Base-by-base conservation (phyloP, 2,329 filamentous ascomycete genomes). In the Zopfia rhizophila region DNA sequence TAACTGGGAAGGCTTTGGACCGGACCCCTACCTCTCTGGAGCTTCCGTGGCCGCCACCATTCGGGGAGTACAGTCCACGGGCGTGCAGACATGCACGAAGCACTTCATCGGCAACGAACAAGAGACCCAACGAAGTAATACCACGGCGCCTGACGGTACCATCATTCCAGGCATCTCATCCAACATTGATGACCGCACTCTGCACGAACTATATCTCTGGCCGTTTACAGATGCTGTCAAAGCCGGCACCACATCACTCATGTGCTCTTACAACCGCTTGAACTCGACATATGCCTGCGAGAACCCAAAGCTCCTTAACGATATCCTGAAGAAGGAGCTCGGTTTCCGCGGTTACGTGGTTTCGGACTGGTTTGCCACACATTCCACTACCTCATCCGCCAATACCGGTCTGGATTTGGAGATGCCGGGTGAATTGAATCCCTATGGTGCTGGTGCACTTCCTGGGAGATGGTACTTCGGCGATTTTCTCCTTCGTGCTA, bases 141-240 rank as follows among this genome's bases (percentile, higher is more conserved):
- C 8, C 53, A 48, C 5, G 47, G 36, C 12, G 56, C 70, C 56
- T n/a, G 71, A 45, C 51, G 65, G 45, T 66, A 74, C 53, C 65
- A 77, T 69, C 38, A 63, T 77, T 76, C 79, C 84, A 52, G 77
- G 82, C 4, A 72, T 79, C 10, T 84, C 80, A 0, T 76, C 82
- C 23, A 86, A 86, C 54, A 71, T 19, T n/a, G n/a, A n/a, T n/a
- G n/a, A n/a, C n/a, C n/a, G n/a, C n/a, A n/a, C n/a, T n/a, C n/a
- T n/a, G n/a, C n/a, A n/a, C n/a, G n/a, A n/a, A n/a, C n/a, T n/a
- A n/a, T n/a, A n/a, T n/a, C n/a, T n/a, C n/a, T n/a, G 46, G 88
- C 87, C 87, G 0, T 90, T 90, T 61, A 85, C 81, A 16, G 86
- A 90, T 56, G 84, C 84, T 1, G 80, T 89, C 43, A 77, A 75